Conservation (phyloP, 495 filamentous ascomycete genomes). For the Corynascus novoguineensis region DNA sequence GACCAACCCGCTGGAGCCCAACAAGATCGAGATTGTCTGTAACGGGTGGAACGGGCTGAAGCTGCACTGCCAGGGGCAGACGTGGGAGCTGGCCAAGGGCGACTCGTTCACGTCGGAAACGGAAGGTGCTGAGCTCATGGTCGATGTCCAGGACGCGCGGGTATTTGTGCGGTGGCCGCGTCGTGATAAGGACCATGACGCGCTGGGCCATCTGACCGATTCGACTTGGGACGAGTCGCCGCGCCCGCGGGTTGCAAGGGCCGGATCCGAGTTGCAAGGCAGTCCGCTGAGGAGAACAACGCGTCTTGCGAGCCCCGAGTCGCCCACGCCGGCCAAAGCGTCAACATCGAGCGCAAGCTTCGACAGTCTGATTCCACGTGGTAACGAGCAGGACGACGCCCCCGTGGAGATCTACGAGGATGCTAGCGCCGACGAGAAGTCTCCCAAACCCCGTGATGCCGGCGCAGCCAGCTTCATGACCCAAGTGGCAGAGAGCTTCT, state of each 20-base stretch:
- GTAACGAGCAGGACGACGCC: constrained; percentile 25
- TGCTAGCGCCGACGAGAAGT: constrained; percentile 42
- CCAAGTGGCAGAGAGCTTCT: constrained; percentile 41
- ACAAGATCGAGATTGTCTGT: constrained; percentile 78
- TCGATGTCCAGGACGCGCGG: constrained; percentile 89
- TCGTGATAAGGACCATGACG: constrained; percentile 53
- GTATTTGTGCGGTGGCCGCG: constrained; percentile 85
- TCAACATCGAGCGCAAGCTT: constrained; percentile 28
- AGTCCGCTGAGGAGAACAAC: constrained; percentile 63
- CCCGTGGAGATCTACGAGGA: constrained; percentile 56
- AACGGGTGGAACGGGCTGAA: constrained; percentile 94
- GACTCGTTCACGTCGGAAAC: constrained; percentile 89
- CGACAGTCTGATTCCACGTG: constrained; percentile 26
- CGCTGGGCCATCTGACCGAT: constrained; percentile 57
- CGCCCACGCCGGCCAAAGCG: constrained; percentile 59
- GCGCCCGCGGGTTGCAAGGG: constrained; percentile 28
- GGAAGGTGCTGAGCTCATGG: constrained; percentile 84
- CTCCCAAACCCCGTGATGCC: constrained; percentile 21
- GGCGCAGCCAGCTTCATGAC: constrained; percentile 31
- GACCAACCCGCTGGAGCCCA: constrained; percentile 53
- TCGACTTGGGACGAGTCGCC: constrained; percentile 63
- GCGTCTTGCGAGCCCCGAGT: constrained; percentile 63
- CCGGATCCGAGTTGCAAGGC: constrained; percentile 42
- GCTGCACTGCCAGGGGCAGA: constrained; percentile 83
- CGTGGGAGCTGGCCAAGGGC: constrained; percentile 79